These are phyloP conservation scores for Whalleya microplaca DNA, from an alignment of 2,329 filamentous ascomycete genomes.

Conservation along the genomic window DNA sequence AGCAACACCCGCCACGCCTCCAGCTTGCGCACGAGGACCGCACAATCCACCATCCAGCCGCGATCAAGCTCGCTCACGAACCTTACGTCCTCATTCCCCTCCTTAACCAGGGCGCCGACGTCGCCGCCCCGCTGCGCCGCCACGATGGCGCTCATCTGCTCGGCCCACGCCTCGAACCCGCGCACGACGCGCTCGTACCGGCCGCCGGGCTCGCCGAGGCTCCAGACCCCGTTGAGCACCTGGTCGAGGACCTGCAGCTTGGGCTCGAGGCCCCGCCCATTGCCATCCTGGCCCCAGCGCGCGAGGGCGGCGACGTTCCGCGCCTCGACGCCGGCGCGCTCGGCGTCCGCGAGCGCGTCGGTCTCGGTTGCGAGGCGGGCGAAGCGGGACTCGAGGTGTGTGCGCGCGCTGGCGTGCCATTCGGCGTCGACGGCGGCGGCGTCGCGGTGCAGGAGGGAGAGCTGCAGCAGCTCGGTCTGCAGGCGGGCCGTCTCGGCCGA, in stretches of 20 bases:
- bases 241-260: conserved; percentile 61
- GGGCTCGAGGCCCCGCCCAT: conserved; percentile 50
- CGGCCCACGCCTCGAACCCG: conserved; percentile 64
- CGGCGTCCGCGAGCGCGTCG: conserved; percentile 39
- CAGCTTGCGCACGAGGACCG: conserved; percentile 55
- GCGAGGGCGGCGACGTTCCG: conserved; percentile 57
- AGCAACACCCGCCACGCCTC: conserved; percentile 57
- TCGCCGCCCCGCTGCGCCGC: conserved; percentile 45
- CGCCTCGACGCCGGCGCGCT: conserved; percentile 51
- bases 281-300: conserved; percentile 49
- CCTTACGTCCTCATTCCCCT: conserved; percentile 41
- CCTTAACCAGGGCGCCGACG: conserved; percentile 36
- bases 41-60: conserved; percentile 63
- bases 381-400: conserved; percentile 52
- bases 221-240: conserved; percentile 61
- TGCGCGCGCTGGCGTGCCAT: conserved; percentile 62
- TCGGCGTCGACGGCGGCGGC: conserved; percentile 47
- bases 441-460: conserved; percentile 65
- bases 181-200: conserved; percentile 58
- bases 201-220: conserved; percentile 58
- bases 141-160: conserved; percentile 50
- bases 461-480: conserved; percentile 67
- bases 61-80: conserved; percentile 61
- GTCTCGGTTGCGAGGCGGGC: conserved; percentile 41
- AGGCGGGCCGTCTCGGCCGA: conserved; percentile 61